Evolutionary conservation across 768 basidiomycete genomes (phyloP).

Genomic region (Naganishia antarctica): DNA sequence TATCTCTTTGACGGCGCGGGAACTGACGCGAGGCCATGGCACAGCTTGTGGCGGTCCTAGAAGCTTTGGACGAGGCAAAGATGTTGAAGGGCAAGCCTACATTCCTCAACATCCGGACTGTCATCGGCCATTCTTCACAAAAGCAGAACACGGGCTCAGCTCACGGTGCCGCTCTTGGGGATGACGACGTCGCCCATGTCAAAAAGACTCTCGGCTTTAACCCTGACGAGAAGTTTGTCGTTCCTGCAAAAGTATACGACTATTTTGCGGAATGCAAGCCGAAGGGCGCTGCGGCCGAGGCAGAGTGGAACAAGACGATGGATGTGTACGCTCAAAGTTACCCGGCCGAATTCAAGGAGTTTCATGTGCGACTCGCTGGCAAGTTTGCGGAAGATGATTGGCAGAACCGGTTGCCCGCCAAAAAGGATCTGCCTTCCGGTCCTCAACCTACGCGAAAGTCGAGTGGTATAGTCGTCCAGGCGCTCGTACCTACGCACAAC

Average conservation of each 20-base stretch:
- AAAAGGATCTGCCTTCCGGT: conserved; percentile 33
- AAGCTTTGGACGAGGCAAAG: conserved; percentile 43
- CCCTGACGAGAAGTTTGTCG: conserved; percentile 39
- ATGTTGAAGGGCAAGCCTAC: conserved; percentile 42
- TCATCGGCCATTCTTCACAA: conserved; percentile 45
- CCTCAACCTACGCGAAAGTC: conserved; percentile 39
- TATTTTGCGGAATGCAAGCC: conserved; percentile 39
- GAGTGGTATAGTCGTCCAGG: conserved; percentile 37
- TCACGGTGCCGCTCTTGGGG: conserved; percentile 46
- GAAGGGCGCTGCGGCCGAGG: conserved; percentile 36
- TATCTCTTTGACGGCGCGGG: too few species aligned
- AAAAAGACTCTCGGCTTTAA: conserved; percentile 43
- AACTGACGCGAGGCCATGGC: neutral
- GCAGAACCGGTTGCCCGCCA: conserved; percentile 34
- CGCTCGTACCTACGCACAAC: conserved; percentile 36
- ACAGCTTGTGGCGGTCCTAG: conserved; percentile 40
- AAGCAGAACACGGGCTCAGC: conserved; percentile 40
- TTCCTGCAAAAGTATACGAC: conserved; percentile 41
- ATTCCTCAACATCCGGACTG: conserved; percentile 44
- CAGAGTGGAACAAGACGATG: conserved; percentile 38
- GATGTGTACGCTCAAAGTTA: conserved; percentile 33
- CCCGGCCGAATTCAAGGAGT: conserved; percentile 33
- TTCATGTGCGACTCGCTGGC: conserved; percentile 34
- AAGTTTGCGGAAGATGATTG: conserved; percentile 36
- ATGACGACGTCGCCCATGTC: conserved; percentile 44